Conservation (phyloP, 1,139 yeast species). For the Candida glucosophila region DNA sequence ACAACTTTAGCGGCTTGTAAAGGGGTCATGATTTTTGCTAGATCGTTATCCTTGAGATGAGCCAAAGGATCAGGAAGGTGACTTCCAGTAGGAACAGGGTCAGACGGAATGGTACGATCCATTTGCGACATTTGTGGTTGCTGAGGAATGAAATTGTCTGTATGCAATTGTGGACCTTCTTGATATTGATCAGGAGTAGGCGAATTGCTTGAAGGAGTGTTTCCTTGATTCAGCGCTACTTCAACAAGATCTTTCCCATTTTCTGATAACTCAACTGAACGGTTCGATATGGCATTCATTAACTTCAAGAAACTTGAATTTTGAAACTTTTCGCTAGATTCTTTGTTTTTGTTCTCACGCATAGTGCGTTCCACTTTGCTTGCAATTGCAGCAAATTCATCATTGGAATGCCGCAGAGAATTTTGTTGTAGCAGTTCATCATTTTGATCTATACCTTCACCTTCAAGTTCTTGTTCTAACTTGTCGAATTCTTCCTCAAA, state of each 20-base stretch:
- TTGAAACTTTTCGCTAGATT: constrained; percentile 25
- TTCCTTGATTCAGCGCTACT: constrained; percentile 17
- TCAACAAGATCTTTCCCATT: constrained; percentile 34
- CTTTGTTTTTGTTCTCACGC: constrained; percentile 13
- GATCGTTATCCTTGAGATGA: constrained; percentile 33
- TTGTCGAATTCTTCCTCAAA: constrained; percentile 30
- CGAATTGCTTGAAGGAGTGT: not conserved
- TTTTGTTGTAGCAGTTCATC: constrained; percentile 6
- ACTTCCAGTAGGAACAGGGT: too few relatives aligned
- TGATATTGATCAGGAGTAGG: not conserved
- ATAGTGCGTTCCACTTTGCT: constrained; percentile 27
- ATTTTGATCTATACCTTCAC: constrained; percentile 15
- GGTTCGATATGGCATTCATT: constrained; percentile 30
- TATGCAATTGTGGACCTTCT: too few relatives aligned
- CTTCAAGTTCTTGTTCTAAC: constrained; percentile 25
- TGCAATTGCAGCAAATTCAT: constrained; percentile 33
- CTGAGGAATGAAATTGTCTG: not conserved
- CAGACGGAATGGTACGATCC: not conserved
- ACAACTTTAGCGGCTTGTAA: constrained; percentile 34
- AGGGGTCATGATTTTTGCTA: constrained; percentile 21
- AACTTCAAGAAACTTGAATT: constrained; percentile 32
- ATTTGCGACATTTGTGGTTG: constrained; percentile 2
- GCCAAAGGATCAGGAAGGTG: constrained; percentile 40
- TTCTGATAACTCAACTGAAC: constrained; percentile 24
- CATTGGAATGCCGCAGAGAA: constrained; percentile 6